phyloP scores from a whole-genome alignment of 805 yeast genomes.

The Kuraishia borneana region DNA sequence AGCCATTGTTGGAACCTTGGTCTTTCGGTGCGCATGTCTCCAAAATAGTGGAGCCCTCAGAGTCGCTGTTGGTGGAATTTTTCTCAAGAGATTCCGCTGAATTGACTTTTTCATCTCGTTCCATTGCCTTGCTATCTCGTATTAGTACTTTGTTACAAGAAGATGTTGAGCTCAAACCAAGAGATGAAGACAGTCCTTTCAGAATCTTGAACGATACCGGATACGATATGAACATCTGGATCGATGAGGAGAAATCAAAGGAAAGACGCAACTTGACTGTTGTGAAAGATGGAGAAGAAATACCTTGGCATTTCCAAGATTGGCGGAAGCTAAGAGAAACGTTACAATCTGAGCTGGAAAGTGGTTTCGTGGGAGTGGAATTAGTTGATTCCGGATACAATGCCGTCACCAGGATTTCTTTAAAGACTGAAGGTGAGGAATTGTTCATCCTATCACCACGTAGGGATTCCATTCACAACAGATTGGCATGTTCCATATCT shows the following conservation, averaged over 20 bases:
- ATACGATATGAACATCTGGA: conserved; percentile 69
- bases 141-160: conserved; percentile 47
- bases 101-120: conserved; percentile 68
- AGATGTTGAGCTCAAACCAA: conserved; percentile 41
- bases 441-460: conserved; percentile 59
- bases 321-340: conserved; percentile 83
- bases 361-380: conserved; percentile 53
- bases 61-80: conserved; percentile 49
- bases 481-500: conserved; percentile 62
- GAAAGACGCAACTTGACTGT: conserved; percentile 19
- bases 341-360: conserved; percentile 50
- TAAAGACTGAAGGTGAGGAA: conserved; percentile 77
- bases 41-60: conserved; percentile 30
- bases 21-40: conserved; percentile 64
- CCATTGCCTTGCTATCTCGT: conserved; percentile 67
- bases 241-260: conserved; percentile 28
- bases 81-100: conserved; percentile 73
- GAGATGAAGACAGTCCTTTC: conserved; percentile 81
- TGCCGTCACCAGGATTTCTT: conserved; percentile 44
- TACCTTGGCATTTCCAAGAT: conserved; percentile 91
- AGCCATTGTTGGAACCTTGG: conserved; percentile 87
- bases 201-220: conserved; percentile 80
- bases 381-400: conserved; percentile 47
- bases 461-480: conserved; percentile 41
- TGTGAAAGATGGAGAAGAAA: conserved; percentile 34